These are phyloP conservation scores for Chalaropsis thielavioides DNA, from an alignment of 2,329 filamentous ascomycete species.

Conservation along the genomic window DNA sequence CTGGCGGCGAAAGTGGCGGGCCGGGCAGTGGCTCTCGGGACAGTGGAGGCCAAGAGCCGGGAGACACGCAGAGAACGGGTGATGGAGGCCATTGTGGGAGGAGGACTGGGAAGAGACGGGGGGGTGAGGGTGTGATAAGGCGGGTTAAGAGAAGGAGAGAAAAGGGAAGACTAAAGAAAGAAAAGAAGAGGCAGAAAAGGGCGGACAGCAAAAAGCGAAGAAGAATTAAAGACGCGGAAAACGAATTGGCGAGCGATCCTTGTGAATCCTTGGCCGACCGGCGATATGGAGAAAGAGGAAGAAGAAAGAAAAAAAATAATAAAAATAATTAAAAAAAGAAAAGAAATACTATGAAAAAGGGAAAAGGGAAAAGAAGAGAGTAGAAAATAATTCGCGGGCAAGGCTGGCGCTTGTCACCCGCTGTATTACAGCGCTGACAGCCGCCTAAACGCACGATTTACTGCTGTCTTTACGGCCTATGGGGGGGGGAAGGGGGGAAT, in stretches of 20 bases:
- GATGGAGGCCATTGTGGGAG: conserved; percentile 44
- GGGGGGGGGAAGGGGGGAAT: not conserved
- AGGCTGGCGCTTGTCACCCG: no score
- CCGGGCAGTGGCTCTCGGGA: conserved; percentile 28
- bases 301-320: no score
- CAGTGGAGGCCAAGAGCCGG: conserved; percentile 28
- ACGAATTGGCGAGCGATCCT: conserved; percentile 6
- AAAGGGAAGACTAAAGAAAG: not conserved
- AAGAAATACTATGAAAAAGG: no score
- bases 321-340: no score
- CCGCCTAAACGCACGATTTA: no score
- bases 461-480: no score
- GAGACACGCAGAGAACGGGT: conserved; percentile 39
- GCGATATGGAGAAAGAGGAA: not conserved
- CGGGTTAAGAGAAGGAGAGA: conserved; percentile 1
- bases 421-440: no score
- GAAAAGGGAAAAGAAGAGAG: no score
- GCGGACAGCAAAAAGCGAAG: not conserved
- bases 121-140: not conserved
- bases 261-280: not conserved
- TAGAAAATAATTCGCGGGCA: no score
- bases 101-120: not conserved
- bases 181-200: not conserved
- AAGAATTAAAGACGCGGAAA: conserved; percentile 11
- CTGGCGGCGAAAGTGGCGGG: conserved; percentile 30